Evolutionary conservation across 139 green algal genomes (phyloP).

Genomic region (Chlorella sp.): DNA sequence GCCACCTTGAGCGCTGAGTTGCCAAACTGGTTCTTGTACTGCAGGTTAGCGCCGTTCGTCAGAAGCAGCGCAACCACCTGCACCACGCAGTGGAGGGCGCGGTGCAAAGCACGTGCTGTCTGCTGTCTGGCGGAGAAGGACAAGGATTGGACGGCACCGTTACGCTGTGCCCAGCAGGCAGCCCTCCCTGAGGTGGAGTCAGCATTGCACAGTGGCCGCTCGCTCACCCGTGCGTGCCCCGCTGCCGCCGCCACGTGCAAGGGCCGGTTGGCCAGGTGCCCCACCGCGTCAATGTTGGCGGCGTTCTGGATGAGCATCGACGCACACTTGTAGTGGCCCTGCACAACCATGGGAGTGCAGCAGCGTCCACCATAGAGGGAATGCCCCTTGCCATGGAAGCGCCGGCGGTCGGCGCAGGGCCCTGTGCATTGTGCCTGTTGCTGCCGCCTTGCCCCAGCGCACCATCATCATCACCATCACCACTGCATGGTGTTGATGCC

Average conservation of each 20-base stretch:
- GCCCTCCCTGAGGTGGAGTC: background rate
- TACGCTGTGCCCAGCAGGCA: background rate
- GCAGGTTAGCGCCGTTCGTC: constrained; percentile 16
- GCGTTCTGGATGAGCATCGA: constrained; percentile 29
- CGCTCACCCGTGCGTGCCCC: constrained; percentile 22
- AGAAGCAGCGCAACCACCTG: constrained; percentile 30
- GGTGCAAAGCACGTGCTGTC: too few relatives aligned
- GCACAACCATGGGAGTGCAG: too few relatives aligned
- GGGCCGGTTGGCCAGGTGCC: constrained; percentile 43
- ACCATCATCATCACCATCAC: too few relatives aligned
- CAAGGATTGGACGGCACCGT: too few relatives aligned
- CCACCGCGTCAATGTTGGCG: constrained; percentile 44
- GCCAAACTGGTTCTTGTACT: constrained; percentile 27
- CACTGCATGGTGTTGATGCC: too few relatives aligned
- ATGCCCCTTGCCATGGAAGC: too few relatives aligned
- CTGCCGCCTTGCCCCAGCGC: too few relatives aligned
- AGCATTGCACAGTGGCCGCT: background rate
- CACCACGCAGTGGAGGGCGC: too few relatives aligned
- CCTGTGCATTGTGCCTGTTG: too few relatives aligned
- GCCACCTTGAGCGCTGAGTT: constrained; percentile 22
- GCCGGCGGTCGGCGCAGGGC: too few relatives aligned
- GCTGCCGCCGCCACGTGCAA: constrained; percentile 43
- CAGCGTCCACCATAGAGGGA: too few relatives aligned
- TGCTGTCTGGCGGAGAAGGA: too few relatives aligned
- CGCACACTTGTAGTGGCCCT: constrained; percentile 15